Evolutionary conservation across 2,329 filamentous ascomycete genomes (phyloP).

Genomic region (Falciphora oryzae): DNA sequence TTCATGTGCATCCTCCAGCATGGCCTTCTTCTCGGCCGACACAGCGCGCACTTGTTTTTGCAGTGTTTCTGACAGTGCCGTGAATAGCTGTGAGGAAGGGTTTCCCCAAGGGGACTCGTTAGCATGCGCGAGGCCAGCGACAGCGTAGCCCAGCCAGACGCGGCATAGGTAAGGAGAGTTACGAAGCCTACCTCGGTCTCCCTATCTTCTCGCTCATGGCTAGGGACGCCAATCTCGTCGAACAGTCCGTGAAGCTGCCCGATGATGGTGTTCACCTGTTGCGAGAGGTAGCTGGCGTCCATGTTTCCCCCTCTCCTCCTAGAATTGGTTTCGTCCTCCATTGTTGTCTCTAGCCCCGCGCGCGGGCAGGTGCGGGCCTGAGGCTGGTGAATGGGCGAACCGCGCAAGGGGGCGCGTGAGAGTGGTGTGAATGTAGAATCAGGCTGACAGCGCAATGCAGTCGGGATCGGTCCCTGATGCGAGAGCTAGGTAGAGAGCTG

Average conservation of each 20-base stretch:
- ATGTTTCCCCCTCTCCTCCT: slow-evolving; percentile 38
- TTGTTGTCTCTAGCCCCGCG: not conserved
- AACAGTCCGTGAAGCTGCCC: slow-evolving; percentile 90
- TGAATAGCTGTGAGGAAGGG: slow-evolving; percentile 65
- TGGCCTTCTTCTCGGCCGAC: slow-evolving; percentile 78
- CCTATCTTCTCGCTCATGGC: slow-evolving; percentile 82
- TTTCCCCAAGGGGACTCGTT: slow-evolving; percentile 8
- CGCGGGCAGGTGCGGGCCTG: not conserved
- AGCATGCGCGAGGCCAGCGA: not conserved
- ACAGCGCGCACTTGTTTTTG: slow-evolving; percentile 85
- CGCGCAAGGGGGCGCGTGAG: no score
- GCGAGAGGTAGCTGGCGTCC: slow-evolving; percentile 88
- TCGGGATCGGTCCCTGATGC: not conserved
- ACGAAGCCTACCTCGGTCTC: slow-evolving; percentile 70
- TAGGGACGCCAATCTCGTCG: slow-evolving; percentile 94
- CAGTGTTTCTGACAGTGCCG: slow-evolving; percentile 83
- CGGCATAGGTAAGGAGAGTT: not conserved
- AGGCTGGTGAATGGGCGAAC: not conserved
- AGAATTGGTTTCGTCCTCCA: not conserved
- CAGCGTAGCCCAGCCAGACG: not conserved
- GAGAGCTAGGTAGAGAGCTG: not conserved
- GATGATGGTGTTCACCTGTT: slow-evolving; percentile 93
- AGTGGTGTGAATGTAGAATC: not conserved
- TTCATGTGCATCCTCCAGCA: slow-evolving; percentile 83
- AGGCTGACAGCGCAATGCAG: not conserved